Evolutionary conservation across 352 stramenopile genomes (phyloP).

Genomic region (Phytophthora hibernalis): DNA sequence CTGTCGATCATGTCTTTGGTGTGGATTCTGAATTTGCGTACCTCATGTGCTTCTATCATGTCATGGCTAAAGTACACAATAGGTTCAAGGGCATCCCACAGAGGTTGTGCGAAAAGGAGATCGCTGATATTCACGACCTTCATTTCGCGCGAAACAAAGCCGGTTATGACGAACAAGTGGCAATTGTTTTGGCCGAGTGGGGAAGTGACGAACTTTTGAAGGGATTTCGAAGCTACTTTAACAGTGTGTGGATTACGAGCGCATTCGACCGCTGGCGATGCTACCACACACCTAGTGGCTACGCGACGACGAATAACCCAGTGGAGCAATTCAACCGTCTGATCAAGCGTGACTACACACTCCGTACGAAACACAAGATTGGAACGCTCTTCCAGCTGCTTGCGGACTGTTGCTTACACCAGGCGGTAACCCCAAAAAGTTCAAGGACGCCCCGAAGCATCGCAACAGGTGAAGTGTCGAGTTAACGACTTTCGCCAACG

Average conservation of each 20-base stretch:
- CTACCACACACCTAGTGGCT: too few species aligned
- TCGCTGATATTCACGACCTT: slow-evolving; percentile 12
- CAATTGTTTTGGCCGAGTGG: too few species aligned
- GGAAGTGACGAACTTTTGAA: too few species aligned
- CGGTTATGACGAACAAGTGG: slow-evolving; percentile 1
- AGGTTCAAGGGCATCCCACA: too few species aligned
- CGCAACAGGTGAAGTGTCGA: not conserved
- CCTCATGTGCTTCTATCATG: slow-evolving; percentile 29
- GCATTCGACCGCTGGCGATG: not conserved
- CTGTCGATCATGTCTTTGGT: too few species aligned
- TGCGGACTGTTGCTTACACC: not conserved
- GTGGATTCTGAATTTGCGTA: slow-evolving; percentile 10
- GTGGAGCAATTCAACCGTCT: too few species aligned
- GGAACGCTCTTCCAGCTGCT: too few species aligned
- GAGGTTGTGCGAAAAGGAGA: not conserved
- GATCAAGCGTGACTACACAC: too few species aligned
- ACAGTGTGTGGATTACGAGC: not conserved
- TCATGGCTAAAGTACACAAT: slow-evolving; percentile 12
- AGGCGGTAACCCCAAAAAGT: too few species aligned
- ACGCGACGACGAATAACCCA: too few species aligned
- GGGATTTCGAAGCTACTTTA: not conserved
- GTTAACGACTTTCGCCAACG: not conserved
- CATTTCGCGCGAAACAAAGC: slow-evolving; percentile 1
- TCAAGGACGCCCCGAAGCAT: too few species aligned
- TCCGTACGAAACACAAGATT: too few species aligned